Base-by-base conservation (phyloP, 345 rosid species). In the Citrus sp. region DNA sequence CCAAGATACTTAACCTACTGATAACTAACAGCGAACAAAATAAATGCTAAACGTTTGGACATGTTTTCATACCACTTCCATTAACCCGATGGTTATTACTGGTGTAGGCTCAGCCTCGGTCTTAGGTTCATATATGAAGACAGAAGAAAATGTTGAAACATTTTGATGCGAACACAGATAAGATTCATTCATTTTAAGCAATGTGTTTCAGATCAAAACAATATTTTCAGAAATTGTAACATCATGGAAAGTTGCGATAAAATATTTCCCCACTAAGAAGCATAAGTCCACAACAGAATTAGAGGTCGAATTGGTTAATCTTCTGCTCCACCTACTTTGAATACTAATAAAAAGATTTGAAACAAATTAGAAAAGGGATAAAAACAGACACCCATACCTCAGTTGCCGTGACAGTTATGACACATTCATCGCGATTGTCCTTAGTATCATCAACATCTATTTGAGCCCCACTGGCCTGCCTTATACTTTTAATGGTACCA, bases 401-500 rank as follows among this genome's bases (percentile, higher is more conserved):
- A 60, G 76, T 86, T 37, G 97, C 87, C 77, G 79, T 89, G 79
- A 96, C 85, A 13, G 87, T 89, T 65, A 96, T 84, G 67, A 94
- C 71, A 81, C 97, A 94, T 77, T 89, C 91, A 77, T 92, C 94
- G 74, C 83, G 89, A 72, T 88, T 92, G 54, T 80, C 87, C 83
- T 85, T 94, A 7, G 85, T 78, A 82, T 94, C 99, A 92, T 94
- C 90, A 78, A 96, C 95, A 78, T 94, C 98, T 19, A 94, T 77
- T 74, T 79, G 89, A 83, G 99, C 92, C 67, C 99, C 99, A 78
- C 88, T 96, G 4, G 89, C 87, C 84, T 96, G 98, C 83, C 99
- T 94, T 77, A 96, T 92, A 68, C 87, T 91, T 84, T 92, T 96
- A 77, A 94, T 92, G 49, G 98, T 93, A 68, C 92, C 76, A 30